These are phyloP conservation scores for Aurantiochytrium sp. DNA, from an alignment of 108 stramenopile species.

Conservation along the genomic window DNA sequence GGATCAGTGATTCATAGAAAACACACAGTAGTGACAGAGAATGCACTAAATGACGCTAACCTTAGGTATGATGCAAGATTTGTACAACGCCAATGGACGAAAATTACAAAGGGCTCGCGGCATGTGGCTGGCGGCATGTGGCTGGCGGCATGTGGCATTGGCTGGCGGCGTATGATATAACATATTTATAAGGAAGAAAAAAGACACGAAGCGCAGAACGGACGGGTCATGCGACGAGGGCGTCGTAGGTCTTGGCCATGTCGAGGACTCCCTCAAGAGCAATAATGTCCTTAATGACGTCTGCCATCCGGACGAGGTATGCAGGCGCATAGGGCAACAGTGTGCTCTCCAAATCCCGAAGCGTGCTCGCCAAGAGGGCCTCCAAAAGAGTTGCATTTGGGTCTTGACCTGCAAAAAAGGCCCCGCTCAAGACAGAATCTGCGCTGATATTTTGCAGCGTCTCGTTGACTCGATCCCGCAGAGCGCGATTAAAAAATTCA, in stretches of 20 bases:
- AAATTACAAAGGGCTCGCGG: too few species aligned
- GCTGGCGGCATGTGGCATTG: too few species aligned
- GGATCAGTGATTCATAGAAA: too few species aligned
- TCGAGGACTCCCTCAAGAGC: background rate
- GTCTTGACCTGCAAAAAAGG: background rate
- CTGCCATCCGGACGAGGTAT: background rate
- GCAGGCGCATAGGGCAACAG: background rate
- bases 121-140: too few species aligned
- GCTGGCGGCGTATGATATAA: too few species aligned
- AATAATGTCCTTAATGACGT: background rate
- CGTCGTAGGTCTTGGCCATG: background rate
- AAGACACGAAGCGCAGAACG: too few species aligned
- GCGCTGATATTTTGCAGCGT: background rate
- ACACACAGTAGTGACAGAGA: too few species aligned
- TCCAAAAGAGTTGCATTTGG: background rate
- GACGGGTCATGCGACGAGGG: background rate
- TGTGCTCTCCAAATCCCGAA: background rate
- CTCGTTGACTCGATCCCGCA: background rate
- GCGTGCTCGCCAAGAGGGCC: background rate
- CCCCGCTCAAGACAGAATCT: background rate
- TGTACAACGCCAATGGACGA: too few species aligned
- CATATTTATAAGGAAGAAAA: too few species aligned
- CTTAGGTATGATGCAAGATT: too few species aligned
- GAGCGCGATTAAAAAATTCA: background rate
- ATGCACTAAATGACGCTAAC: too few species aligned